Conservation (phyloP, 2,329 filamentous ascomycete species). For the Calonectria henricotiae region DNA sequence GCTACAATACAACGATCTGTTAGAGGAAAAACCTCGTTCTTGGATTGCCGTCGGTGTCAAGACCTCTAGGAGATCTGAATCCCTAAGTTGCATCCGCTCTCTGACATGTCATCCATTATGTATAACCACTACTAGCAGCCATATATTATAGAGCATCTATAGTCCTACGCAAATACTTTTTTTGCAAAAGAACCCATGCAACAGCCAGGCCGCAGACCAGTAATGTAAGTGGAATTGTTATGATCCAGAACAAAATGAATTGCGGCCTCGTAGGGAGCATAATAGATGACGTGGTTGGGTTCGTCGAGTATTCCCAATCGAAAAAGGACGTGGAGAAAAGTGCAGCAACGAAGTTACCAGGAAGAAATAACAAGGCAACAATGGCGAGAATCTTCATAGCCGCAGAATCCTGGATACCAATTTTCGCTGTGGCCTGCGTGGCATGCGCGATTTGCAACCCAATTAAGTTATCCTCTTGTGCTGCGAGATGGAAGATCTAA, state of each 20-base stretch:
- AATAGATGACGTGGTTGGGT: neutral
- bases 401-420: conserved; percentile 6
- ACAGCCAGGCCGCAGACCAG: too few species aligned
- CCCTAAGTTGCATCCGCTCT: too few species aligned
- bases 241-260: conserved; percentile 18
- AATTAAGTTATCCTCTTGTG: conserved; percentile 14
- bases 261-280: conserved; percentile 6
- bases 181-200: too few species aligned
- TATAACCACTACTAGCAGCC: too few species aligned
- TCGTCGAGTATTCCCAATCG: neutral
- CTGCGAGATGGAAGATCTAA: conserved; percentile 14
- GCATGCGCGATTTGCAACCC: conserved; percentile 1
- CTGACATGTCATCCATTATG: too few species aligned
- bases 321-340: conserved; percentile 23
- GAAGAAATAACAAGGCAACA: conserved; percentile 11
- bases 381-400: conserved; percentile 24
- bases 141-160: too few species aligned
- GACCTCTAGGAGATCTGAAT: too few species aligned
- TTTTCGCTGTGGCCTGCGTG: neutral
- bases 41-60: too few species aligned
- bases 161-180: too few species aligned
- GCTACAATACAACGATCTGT: too few species aligned
- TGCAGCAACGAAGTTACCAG: conserved; percentile 3
- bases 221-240: conserved; percentile 7
- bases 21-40: too few species aligned